Conservation (phyloP, 129 eudicot genomes). For the Oenanthe sinensis region DNA sequence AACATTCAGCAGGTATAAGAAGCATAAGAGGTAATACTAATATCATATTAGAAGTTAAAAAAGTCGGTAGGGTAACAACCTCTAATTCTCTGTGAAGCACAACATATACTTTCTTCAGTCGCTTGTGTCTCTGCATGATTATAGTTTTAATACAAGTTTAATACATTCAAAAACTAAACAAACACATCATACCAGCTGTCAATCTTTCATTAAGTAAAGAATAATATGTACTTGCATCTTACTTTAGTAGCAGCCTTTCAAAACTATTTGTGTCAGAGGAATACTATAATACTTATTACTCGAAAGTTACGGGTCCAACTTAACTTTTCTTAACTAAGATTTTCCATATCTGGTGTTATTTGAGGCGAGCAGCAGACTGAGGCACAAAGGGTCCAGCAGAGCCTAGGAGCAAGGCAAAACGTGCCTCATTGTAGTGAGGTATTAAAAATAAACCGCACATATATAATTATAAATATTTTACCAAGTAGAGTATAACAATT, state of each 20-base stretch:
- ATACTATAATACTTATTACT: neutral
- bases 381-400: neutral
- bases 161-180: neutral
- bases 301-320: neutral
- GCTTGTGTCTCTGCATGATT: constrained; percentile 58
- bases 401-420: neutral
- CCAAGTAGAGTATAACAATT: neutral
- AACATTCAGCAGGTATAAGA: neutral
- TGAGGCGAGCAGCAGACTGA: neutral
- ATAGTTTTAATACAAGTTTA: neutral
- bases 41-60: neutral
- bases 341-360: neutral
- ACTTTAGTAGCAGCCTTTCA: neutral
- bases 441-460: neutral
- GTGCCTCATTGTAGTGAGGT: neutral
- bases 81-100: constrained; percentile 86
- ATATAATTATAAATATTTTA: too few species aligned
- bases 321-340: neutral
- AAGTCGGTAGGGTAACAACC: constrained; percentile 36
- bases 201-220: neutral
- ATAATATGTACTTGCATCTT: neutral
- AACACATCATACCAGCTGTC: neutral
- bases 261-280: neutral
- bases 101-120: constrained; percentile 69
- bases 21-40: neutral